A percentile compares a stretch with the other conserved stretches of the same genome.
phyloP scores from a whole-genome alignment of 129 eudicot species.

The Flaveria ramosissima region DNA sequence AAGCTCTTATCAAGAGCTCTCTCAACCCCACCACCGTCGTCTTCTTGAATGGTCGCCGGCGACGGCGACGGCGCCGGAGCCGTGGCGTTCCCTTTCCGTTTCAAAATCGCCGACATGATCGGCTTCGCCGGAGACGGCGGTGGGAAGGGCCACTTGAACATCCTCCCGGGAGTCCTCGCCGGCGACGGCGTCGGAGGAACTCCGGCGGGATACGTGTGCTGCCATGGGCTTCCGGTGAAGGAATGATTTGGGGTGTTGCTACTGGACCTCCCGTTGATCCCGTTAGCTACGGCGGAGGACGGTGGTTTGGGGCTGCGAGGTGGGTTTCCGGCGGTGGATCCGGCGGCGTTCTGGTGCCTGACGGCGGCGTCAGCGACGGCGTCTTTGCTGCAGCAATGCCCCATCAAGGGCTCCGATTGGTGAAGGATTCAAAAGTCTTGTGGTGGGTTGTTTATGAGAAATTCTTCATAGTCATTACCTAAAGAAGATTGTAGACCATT shows the following conservation, averaged over 20 bases:
- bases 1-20: conserved; percentile 69
- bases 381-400: conserved; percentile 81
- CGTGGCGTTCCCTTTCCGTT: conserved; percentile 40
- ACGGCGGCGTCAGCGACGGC: conserved; percentile 42
- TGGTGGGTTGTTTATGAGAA: conserved; percentile 13
- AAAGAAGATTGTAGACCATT: conserved; percentile 11
- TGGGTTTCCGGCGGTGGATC: conserved; percentile 37
- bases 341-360: conserved; percentile 32
- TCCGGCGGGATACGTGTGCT: conserved; percentile 75
- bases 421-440: conserved; percentile 18
- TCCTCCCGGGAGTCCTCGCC: conserved; percentile 77
- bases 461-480: conserved; percentile 25
- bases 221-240: conserved; percentile 77
- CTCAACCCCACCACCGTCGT: conserved; percentile 41
- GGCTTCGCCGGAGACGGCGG: conserved; percentile 99
- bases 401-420: conserved; percentile 47
- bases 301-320: conserved; percentile 41
- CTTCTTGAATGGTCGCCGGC: conserved; percentile 52
- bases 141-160: conserved; percentile 93
- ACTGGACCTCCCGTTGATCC: conserved; percentile 37
- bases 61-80: conserved; percentile 14
- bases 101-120: conserved; percentile 81
- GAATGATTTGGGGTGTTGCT: conserved; percentile 61
- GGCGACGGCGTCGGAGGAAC: conserved; percentile 87
- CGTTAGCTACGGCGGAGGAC: conserved; percentile 38